Conservation (phyloP, 306 rosid species). For the Prosopis cineraria region DNA sequence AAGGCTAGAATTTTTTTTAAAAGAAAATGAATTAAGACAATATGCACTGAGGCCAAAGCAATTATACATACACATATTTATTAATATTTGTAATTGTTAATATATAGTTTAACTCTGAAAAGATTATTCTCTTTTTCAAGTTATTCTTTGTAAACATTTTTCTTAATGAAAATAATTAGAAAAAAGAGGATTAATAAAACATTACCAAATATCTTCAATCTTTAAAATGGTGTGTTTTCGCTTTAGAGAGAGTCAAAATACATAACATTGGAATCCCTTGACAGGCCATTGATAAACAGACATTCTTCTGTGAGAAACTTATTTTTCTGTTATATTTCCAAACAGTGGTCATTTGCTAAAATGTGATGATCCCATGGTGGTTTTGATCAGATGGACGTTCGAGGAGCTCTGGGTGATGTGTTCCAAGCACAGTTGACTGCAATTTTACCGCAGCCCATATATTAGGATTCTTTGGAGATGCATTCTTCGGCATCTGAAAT, state of each 20-base stretch:
- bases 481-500: slow-evolving; percentile 1
- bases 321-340: background rate
- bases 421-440: slow-evolving; percentile 85
- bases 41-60: background rate
- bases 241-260: background rate
- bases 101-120: no score
- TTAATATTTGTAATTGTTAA: no score
- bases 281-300: background rate
- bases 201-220: background rate
- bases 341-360: background rate
- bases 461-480: slow-evolving; percentile 26
- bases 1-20: no score
- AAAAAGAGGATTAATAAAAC: background rate
- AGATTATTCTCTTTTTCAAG: no score
- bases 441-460: slow-evolving; percentile 58
- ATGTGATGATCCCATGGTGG: slow-evolving; percentile 34
- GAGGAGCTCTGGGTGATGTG: slow-evolving; percentile 92
- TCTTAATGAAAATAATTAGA: no score
- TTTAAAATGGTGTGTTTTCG: background rate
- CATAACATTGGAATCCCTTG: slow-evolving; percentile 13
- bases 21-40: no score
- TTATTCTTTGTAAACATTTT: no score
- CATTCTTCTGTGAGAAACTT: background rate
- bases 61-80: no score
- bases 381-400: slow-evolving; percentile 85